Evolutionary conservation across 1,284 basidiomycete genomes (phyloP), one percentile per base, ranked within the genome.

Genomic region (Irpex sp.): DNA sequence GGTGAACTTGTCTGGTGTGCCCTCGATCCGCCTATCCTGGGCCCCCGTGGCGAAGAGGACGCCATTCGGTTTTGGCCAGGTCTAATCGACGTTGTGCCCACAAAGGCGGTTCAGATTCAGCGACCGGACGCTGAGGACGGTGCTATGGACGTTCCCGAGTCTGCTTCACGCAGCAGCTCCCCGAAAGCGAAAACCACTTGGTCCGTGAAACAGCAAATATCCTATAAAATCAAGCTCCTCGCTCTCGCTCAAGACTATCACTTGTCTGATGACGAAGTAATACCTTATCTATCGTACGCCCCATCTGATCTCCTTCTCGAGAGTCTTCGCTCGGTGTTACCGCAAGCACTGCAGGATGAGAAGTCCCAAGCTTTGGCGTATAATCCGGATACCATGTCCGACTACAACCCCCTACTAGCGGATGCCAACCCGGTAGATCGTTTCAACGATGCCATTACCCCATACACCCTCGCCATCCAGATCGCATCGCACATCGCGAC

Each of bases 1-100:
- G 86, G 85, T 17, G 92, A 94, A 73, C 69, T 93, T 26, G 79
- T 94, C 5, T 94, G 92, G 91, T 89, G 85, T 63, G 78, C 80
- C 13, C 74, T 94, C 36, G 73, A 80, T 47, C 71, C 75, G 3
- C 81, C 87, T 0, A 87, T 92, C 59, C 65, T 70, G 13, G 77
- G 75, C 0, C 70, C 77, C 3, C 73, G 75, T 1, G 76, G 76
- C 1, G 70, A 74, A 38, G 49, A 68, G 7, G 77, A 81, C 57
- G 69, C 70, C 17, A 89, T 93, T 66, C 69, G 74, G 26, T 87
- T 86, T 66, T 93, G 91, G 91, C 91, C 91, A 1, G 89, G 82
- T 1, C 69, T 92, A 17, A 81, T 93, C 7, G 81, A 88, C n/a
- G 84, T 89, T 63, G 72, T 79, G 5, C 80, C 79, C 57, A 73